Conservation (phyloP, 1,139 yeast species). For the Saccharomyces hybrid region DNA sequence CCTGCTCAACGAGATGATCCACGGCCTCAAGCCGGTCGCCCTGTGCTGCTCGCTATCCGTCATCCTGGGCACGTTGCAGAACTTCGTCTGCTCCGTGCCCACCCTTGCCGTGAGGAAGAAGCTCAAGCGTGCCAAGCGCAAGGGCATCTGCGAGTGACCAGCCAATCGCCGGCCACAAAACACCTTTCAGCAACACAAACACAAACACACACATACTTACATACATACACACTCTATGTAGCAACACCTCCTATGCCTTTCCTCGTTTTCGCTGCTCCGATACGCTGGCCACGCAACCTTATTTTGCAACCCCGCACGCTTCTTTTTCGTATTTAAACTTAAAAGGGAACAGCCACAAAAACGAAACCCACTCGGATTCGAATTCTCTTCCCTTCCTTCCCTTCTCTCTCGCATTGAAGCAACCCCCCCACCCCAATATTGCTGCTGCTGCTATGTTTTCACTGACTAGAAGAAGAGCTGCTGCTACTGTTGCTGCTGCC, state of each 20-base stretch:
- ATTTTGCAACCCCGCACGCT: not conserved
- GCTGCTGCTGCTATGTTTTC: not conserved
- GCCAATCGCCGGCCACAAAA: too few species aligned
- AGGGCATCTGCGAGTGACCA: slow-evolving; percentile 22
- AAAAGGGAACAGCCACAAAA: not conserved
- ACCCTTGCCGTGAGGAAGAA: slow-evolving; percentile 86
- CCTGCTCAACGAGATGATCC: slow-evolving; percentile 72
- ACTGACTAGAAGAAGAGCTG: slow-evolving; percentile 4
- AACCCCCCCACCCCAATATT: too few species aligned
- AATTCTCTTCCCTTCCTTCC: too few species aligned
- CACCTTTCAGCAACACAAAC: too few species aligned
- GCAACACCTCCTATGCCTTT: not conserved
- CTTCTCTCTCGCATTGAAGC: too few species aligned
- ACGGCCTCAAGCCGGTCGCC: slow-evolving; percentile 72
- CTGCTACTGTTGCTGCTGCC: slow-evolving; percentile 14
- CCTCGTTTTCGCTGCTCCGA: not conserved
- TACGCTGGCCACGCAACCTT: not conserved
- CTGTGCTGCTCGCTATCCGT: slow-evolving; percentile 49
- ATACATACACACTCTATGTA: not conserved
- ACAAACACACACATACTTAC: not conserved
- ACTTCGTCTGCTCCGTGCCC: slow-evolving; percentile 55
- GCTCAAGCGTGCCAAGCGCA: slow-evolving; percentile 62
- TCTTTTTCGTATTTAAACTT: not conserved
- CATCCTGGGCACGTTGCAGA: slow-evolving; percentile 26
- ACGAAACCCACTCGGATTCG: too few species aligned